These are phyloP conservation scores for Strigomonas culicis DNA, from an alignment of 208 protist species.

Conservation along the genomic window DNA sequence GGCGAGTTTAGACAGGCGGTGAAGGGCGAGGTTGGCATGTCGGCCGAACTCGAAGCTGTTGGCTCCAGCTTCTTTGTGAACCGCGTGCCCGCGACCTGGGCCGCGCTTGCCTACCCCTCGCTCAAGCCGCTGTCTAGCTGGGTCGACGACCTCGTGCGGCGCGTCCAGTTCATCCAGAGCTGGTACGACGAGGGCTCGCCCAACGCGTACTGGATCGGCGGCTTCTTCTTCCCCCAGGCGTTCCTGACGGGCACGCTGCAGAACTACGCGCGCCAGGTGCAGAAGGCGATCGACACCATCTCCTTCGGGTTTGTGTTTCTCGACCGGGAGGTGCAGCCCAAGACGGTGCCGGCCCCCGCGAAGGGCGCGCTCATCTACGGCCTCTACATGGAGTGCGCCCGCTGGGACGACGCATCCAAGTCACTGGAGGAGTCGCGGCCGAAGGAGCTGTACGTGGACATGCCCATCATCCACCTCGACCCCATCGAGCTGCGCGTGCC, in stretches of 20 bases:
- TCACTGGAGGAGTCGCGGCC: constrained; percentile 92
- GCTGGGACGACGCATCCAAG: constrained; percentile 83
- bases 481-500: constrained; percentile 63
- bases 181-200: constrained; percentile 91
- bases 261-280: constrained; percentile 94
- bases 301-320: constrained; percentile 91
- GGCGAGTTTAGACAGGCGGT: constrained; percentile 92
- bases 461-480: constrained; percentile 93
- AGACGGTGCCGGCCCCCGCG: constrained; percentile 21
- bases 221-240: constrained; percentile 98
- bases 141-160: constrained; percentile 93
- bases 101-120: constrained; percentile 92
- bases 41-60: constrained; percentile 92
- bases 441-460: constrained; percentile 93
- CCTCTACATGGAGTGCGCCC: constrained; percentile 95
- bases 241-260: constrained; percentile 96
- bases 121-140: constrained; percentile 96
- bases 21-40: constrained; percentile 97
- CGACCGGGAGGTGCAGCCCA: constrained; percentile 13
- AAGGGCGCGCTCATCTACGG: constrained; percentile 92
- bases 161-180: constrained; percentile 86
- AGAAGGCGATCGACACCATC: constrained; percentile 96
- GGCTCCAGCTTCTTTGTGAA: constrained; percentile 95
- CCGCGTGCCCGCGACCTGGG: constrained; percentile 90
- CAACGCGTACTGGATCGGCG: constrained; percentile 93